These are phyloP conservation scores for Lecanicillium sp. DNA, from an alignment of 2,329 filamentous ascomycete genomes.

Conservation along the genomic window DNA sequence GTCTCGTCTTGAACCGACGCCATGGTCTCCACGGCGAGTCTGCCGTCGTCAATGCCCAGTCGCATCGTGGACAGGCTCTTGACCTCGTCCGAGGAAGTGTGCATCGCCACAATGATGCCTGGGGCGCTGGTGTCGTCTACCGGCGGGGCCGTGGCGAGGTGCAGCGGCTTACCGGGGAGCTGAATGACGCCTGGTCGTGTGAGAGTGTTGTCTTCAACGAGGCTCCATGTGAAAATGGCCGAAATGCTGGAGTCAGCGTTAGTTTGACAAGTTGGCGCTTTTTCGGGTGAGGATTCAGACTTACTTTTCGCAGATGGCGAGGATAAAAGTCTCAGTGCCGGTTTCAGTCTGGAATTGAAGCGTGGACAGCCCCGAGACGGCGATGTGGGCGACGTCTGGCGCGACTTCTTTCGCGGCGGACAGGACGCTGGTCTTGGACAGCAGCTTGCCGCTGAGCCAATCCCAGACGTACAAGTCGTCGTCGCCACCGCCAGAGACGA, in stretches of 20 bases:
- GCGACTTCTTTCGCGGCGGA: slow-evolving; percentile 29
- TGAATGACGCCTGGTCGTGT: slow-evolving; percentile 38
- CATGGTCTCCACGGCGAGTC: slow-evolving; percentile 21
- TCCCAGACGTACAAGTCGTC: slow-evolving; percentile 73
- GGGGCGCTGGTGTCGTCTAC: slow-evolving; percentile 13
- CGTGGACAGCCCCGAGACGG: slow-evolving; percentile 37
- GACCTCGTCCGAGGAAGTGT: slow-evolving; percentile 18
- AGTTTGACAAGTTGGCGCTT: not conserved
- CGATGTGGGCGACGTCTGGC: slow-evolving; percentile 31
- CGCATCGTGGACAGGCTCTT: slow-evolving; percentile 23
- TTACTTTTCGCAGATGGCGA: slow-evolving; percentile 37
- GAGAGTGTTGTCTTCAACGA: slow-evolving; percentile 40
- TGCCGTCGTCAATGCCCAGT: slow-evolving; percentile 22
- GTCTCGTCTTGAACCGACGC: slow-evolving; percentile 16
- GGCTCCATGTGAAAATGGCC: slow-evolving; percentile 59
- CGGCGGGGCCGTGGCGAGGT: slow-evolving; percentile 28
- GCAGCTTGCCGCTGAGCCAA: slow-evolving; percentile 54
- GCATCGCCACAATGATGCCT: slow-evolving; percentile 31
- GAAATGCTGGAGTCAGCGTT: slow-evolving; percentile 35
- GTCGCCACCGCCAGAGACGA: slow-evolving; percentile 86
- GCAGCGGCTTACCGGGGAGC: slow-evolving; percentile 59
- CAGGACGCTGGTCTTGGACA: slow-evolving; percentile 47
- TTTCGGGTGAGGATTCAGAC: slow-evolving; percentile 25
- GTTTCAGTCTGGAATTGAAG: slow-evolving; percentile 21
- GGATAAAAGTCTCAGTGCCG: slow-evolving; percentile 23